phyloP scores from a whole-genome alignment of 805 yeast genomes.

The Spathaspora sp. region DNA sequence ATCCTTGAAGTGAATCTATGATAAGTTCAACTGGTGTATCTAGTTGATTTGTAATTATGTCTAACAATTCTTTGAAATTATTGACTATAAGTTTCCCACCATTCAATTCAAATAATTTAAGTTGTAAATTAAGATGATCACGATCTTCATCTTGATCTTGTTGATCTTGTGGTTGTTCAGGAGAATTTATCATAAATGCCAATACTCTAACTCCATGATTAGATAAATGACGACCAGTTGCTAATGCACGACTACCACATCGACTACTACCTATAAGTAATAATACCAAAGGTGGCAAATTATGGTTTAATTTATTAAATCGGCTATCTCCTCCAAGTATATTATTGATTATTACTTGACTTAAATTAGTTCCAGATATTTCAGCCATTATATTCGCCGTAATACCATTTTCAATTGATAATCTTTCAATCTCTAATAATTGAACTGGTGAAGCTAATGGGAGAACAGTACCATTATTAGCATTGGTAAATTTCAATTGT shows the following conservation, averaged over 20 bases:
- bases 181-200: conserved; percentile 36
- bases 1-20: conserved; percentile 83
- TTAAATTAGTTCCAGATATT: conserved; percentile 64
- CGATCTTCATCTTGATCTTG: conserved; percentile 36
- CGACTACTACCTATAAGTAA: conserved; percentile 70
- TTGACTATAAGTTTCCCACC: conserved; percentile 65
- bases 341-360: conserved; percentile 49
- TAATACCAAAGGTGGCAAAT: conserved; percentile 74
- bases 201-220: conserved; percentile 72
- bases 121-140: conserved; percentile 40
- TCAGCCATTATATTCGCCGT: conserved; percentile 51
- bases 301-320: conserved; percentile 59
- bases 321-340: conserved; percentile 68
- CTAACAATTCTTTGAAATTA: conserved; percentile 31
- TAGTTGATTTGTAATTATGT: conserved; percentile 38
- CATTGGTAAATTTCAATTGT: conserved; percentile 17
- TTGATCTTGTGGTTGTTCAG: conserved; percentile 12
- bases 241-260: conserved; percentile 72
- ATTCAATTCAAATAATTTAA: conserved; percentile 49
- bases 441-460: conserved; percentile 77
- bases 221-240: conserved; percentile 73
- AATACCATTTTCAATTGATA: conserved; percentile 51
- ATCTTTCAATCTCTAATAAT: conserved; percentile 67
- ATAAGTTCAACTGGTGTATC: conserved; percentile 78
- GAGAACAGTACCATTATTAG: conserved; percentile 24